Evolutionary conservation across 805 yeast species (phyloP).

Genomic region (Wickerhamiella parazyma): DNA sequence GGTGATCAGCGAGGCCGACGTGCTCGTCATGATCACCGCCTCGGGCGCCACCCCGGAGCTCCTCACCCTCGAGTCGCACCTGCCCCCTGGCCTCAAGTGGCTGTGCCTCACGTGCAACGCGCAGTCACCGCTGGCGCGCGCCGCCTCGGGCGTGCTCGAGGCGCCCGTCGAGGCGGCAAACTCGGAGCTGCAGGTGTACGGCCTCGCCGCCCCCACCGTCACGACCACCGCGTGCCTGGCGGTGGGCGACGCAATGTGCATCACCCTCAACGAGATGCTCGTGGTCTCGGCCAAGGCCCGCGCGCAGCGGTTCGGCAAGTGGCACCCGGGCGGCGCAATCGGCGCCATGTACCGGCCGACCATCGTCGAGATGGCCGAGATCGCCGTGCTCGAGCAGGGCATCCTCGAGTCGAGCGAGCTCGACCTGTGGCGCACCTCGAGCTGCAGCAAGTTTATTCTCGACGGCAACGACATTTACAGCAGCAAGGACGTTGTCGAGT

Average conservation of each 20-base stretch:
- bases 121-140: conserved; percentile 40
- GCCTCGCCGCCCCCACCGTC: conserved; percentile 78
- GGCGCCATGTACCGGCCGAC: conserved; percentile 36
- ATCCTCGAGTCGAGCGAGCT: conserved; percentile 13
- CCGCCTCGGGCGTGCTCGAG: conserved; percentile 40
- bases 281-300: conserved; percentile 43
- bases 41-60: conserved; percentile 79
- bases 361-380: conserved; percentile 11
- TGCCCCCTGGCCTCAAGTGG: conserved; percentile 39
- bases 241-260: conserved; percentile 63
- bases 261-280: conserved; percentile 58
- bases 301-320: conserved; percentile 43
- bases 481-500: conserved; percentile 2
- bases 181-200: conserved; percentile 53
- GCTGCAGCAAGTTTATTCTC: not conserved
- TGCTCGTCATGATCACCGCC: conserved; percentile 56
- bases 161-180: conserved; percentile 48
- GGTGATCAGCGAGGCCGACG: conserved; percentile 40
- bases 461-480: conserved; percentile 1
- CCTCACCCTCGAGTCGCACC: conserved; percentile 39
- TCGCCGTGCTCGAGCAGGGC: conserved; percentile 13
- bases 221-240: conserved; percentile 66
- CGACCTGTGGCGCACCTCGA: conserved; percentile 17
- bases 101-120: conserved; percentile 51
- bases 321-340: conserved; percentile 89